Evolutionary conservation across 805 yeast genomes (phyloP), one percentile per base, ranked within the genome.

Genomic region (Teunomyces panamensis): DNA sequence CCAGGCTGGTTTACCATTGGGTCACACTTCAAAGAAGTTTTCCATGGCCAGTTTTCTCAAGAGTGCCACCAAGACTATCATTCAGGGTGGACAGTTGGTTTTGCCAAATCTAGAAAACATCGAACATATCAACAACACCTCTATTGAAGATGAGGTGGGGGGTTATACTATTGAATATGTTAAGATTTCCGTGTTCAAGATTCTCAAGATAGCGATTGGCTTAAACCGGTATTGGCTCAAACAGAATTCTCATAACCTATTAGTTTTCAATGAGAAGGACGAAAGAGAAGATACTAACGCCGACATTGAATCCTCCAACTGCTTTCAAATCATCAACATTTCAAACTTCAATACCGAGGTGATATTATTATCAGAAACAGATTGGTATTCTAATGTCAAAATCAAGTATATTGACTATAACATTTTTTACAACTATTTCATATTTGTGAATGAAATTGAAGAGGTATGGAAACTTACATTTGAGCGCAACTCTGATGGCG

Each of bases 231-330:
- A 55, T 44, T 73, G 76, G 76, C 51, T 71, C 36, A 67, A 70
- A 43, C 59, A 63, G 24, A 68, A 70, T 49, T 69, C 75, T 32
- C 75, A 71, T 49, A 67, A 66, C 51, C 52, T 73, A 45, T 56
- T 71, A 11, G 56, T 71, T 11, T 62, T 56, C 52, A 71, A 63
- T 45, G 54, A 57, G 33, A 51, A 55, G 30, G 56, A 56, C 47
- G 52, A 47, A 20, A 44, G 47, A 14, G 48, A 45, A 14, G 48
- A 20, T 10, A 10, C 8, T 9, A 30, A 39, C 5, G 44, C 32
- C 13, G 33, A 43, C 7, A 29, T 29, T 17, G 45, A 44, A 6
- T 26, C 46, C 10, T 14, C 27, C 9, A 43, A 45, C 37, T 51
- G 46, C 17, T 50, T 73, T 28, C 77, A 73, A 51, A 43, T 71